phyloP scores from a whole-genome alignment of 2,329 filamentous ascomycete species.

The Grosmannia clavigera region DNA sequence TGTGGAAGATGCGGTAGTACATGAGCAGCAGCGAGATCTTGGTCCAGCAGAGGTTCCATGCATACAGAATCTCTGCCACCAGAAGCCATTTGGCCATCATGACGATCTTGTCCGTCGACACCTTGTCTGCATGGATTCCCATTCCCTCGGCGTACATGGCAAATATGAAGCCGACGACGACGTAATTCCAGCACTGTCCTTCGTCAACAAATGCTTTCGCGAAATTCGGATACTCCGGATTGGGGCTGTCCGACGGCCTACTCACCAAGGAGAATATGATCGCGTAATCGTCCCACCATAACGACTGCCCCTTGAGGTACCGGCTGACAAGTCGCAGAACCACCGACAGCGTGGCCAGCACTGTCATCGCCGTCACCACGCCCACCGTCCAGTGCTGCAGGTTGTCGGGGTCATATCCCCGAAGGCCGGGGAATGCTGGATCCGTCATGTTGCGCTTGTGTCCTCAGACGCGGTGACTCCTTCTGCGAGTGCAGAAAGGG shows the following conservation, averaged over 20 bases:
- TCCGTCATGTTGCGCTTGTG: background rate
- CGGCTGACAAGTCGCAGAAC: slow-evolving; percentile 28
- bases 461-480: background rate
- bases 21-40: slow-evolving; percentile 37
- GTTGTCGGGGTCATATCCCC: slow-evolving; percentile 21
- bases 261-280: slow-evolving; percentile 35
- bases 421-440: slow-evolving; percentile 13
- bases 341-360: slow-evolving; percentile 26
- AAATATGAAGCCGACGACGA: slow-evolving; percentile 34
- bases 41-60: slow-evolving; percentile 34
- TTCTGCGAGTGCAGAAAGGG: background rate
- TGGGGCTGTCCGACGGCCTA: background rate
- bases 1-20: slow-evolving; percentile 39
- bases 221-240: too few species aligned
- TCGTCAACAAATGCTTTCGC: too few species aligned
- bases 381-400: slow-evolving; percentile 30
- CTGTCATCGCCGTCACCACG: slow-evolving; percentile 28
- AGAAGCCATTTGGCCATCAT: slow-evolving; percentile 34
- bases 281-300: slow-evolving; percentile 40
- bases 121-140: slow-evolving; percentile 31
- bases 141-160: slow-evolving; percentile 33
- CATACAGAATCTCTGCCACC: slow-evolving; percentile 34
- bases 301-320: slow-evolving; percentile 25
- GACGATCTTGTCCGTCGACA: slow-evolving; percentile 24
- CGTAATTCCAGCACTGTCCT: slow-evolving; percentile 26